Evolutionary conservation across 1,284 basidiomycete genomes (phyloP), one percentile per base, ranked within the genome.

Genomic region (Austroboletus niveus): DNA sequence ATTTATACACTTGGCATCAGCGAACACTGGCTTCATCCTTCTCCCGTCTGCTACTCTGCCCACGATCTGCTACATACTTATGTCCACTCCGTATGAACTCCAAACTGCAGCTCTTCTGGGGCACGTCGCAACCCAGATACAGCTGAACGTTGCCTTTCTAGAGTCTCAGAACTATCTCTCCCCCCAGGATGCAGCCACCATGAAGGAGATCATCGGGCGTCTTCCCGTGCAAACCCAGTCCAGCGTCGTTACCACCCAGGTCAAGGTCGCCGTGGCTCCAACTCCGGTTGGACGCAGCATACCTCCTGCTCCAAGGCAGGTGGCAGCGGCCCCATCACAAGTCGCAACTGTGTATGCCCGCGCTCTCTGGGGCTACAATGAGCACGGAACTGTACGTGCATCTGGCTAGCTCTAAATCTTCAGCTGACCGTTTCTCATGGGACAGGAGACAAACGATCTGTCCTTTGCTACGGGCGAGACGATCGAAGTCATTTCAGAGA

Each of bases 291-390:
- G 36, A 35, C 64, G 56, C 15, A 42, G 31, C 8, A 48, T 67
- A 20, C 64, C 61, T 0, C 60, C 51, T 8, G 50, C 66, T 24
- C 60, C 65, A 20, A 43, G 42, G 24, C 59, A 51, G 32, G 52
- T 56, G 8, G 45, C 56, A 10, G 57, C 60, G 15, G 43, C 59
- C 11, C 59, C 65, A 22, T 38, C 56, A 36, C 34, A 54, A 20
- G 52, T 42, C 15, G 48, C 49, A 32, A 36, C 41, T 58, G 72
- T 74, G 45, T 71, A 74, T 52, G 83, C 79, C 4, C 76, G 74
- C 51, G 85, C 85, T 0, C 47, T 80, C 1, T 89, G 86, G 86
- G 62, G 69, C 2, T 89, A 87, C 67, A 87, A 87, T 57, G 81
- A 84, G 56, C 67, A 79, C 51, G 76, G 76, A 27, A 60, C 68